Conservation (phyloP, 2,329 filamentous ascomycete species). For the Phaeosphaeria sp. region DNA sequence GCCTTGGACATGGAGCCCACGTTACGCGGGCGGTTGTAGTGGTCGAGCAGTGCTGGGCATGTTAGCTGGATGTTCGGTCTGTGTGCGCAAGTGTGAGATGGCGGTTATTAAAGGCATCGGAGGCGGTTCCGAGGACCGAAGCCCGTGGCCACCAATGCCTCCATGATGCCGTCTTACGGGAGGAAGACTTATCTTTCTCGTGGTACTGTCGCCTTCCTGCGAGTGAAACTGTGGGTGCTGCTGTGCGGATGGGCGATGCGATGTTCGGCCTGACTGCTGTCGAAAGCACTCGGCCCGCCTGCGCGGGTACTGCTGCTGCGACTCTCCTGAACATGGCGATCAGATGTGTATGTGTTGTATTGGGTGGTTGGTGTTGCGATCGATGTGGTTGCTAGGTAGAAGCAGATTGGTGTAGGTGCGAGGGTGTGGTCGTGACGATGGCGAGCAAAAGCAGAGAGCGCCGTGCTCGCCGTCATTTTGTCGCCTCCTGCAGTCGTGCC, state of each 20-base stretch:
- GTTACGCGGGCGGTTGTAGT: constrained; percentile 81
- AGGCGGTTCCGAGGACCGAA: constrained; percentile 6
- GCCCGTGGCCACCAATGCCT: constrained; percentile 18
- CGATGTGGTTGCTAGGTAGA: constrained; percentile 8
- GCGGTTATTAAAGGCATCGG: constrained; percentile 6
- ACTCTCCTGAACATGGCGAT: constrained; percentile 64
- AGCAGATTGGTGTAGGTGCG: constrained; percentile 27
- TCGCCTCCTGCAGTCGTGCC: constrained; percentile 19
- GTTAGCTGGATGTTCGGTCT: constrained; percentile 47
- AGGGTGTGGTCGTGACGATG: constrained; percentile 28
- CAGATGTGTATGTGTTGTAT: constrained; percentile 19
- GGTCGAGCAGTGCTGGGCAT: constrained; percentile 68
- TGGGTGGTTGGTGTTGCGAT: constrained; percentile 7
- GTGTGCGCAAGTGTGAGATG: neutral
- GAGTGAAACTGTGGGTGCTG: constrained; percentile 50
- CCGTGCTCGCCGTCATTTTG: constrained; percentile 31
- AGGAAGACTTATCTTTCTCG: constrained; percentile 66
- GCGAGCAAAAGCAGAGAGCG: constrained; percentile 25
- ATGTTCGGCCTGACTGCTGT: constrained; percentile 58
- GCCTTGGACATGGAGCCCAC: constrained; percentile 81
- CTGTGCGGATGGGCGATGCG: constrained; percentile 53
- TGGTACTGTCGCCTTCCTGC: constrained; percentile 62
- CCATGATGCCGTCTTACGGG: constrained; percentile 5
- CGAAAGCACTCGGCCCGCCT: constrained; percentile 58
- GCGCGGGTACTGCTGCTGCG: constrained; percentile 60